phyloP scores from a whole-genome alignment of 2,329 filamentous ascomycete genomes.

The Sporothrix phasma region DNA sequence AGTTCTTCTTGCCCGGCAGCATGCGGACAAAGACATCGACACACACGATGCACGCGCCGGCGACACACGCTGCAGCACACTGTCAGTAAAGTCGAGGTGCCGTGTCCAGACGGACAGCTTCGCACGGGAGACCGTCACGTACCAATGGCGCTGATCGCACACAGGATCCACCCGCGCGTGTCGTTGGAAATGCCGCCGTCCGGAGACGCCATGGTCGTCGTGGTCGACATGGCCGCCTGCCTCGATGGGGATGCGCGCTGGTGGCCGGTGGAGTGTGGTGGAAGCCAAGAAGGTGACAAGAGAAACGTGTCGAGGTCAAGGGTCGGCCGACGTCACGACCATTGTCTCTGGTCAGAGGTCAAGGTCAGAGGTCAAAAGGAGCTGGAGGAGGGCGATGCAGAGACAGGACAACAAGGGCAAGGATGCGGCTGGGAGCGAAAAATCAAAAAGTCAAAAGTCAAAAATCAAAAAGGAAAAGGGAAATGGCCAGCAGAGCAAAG shows the following conservation, averaged over 20 bases:
- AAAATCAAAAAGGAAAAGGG: not conserved
- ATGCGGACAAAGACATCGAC: conserved; percentile 67
- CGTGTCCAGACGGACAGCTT: no score
- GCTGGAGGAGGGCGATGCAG: no score
- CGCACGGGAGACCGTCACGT: no score
- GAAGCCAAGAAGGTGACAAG: not conserved
- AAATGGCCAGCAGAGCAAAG: not conserved
- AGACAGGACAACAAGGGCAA: no score
- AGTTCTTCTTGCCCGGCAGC: conserved; percentile 64
- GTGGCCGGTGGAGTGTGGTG: not conserved
- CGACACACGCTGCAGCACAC: conserved; percentile 56
- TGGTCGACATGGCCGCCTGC: not conserved
- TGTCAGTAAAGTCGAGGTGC: no score
- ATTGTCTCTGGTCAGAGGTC: not conserved
- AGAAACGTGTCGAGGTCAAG: not conserved
- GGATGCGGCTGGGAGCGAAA: not conserved
- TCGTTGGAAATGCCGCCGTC: conserved; percentile 55
- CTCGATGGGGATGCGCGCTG: not conserved
- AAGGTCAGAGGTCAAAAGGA: not conserved
- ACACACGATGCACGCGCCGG: conserved; percentile 77
- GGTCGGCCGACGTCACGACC: not conserved
- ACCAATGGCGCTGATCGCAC: conserved; percentile 67
- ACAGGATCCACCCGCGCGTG: conserved; percentile 88
- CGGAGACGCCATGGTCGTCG: conserved; percentile 5
- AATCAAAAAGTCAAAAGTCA: not conserved